A percentile compares a stretch with the other conserved stretches of the same genome.
Evolutionary conservation across 352 stramenopile species (phyloP).

Genomic region (Pythium rhizo-oryzae): DNA sequence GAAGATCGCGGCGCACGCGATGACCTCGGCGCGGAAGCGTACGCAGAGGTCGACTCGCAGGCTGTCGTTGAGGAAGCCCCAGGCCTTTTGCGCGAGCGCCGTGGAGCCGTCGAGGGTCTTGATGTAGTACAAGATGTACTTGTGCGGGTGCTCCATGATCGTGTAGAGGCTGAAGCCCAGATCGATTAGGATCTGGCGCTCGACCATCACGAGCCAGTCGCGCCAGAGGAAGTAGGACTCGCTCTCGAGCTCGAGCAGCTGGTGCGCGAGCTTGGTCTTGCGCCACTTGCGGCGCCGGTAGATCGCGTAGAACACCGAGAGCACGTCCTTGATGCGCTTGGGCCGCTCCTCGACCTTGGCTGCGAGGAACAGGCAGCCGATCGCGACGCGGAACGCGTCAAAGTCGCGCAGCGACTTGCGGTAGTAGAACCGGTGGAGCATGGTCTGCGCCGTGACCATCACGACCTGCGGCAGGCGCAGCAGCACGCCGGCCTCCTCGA

Average conservation of each 20-base stretch:
- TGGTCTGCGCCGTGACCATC: slow-evolving; percentile 89
- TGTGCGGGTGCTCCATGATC: slow-evolving; percentile 92
- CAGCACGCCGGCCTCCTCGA: slow-evolving; percentile 89
- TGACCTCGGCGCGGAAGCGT: slow-evolving; percentile 75
- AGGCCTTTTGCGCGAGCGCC: slow-evolving; percentile 79
- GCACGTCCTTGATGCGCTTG: slow-evolving; percentile 77
- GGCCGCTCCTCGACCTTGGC: slow-evolving; percentile 91
- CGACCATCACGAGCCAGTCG: slow-evolving; percentile 87
- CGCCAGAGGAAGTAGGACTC: slow-evolving; percentile 71
- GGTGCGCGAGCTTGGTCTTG: slow-evolving; percentile 44
- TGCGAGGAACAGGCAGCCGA: slow-evolving; percentile 89
- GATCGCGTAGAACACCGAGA: slow-evolving; percentile 91
- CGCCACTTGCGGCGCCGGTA: slow-evolving; percentile 69
- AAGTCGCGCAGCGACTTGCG: slow-evolving; percentile 84
- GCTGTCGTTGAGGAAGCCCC: slow-evolving; percentile 92
- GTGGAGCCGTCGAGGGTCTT: slow-evolving; percentile 82
- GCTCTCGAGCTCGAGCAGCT: slow-evolving; percentile 73
- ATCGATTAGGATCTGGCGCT: slow-evolving; percentile 91
- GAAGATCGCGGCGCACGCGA: slow-evolving; percentile 91
- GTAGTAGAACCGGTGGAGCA: slow-evolving; percentile 92
- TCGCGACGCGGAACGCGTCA: slow-evolving; percentile 89
- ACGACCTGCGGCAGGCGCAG: slow-evolving; percentile 89
- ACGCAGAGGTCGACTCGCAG: slow-evolving; percentile 86
- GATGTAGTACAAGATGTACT: slow-evolving; percentile 94
- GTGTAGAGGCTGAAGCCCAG: slow-evolving; percentile 94